Percentiles rank a stretch among this genome's conserved stretches.
phyloP scores from a whole-genome alignment of 805 yeast species.

The Saturnispora mendoncae region DNA sequence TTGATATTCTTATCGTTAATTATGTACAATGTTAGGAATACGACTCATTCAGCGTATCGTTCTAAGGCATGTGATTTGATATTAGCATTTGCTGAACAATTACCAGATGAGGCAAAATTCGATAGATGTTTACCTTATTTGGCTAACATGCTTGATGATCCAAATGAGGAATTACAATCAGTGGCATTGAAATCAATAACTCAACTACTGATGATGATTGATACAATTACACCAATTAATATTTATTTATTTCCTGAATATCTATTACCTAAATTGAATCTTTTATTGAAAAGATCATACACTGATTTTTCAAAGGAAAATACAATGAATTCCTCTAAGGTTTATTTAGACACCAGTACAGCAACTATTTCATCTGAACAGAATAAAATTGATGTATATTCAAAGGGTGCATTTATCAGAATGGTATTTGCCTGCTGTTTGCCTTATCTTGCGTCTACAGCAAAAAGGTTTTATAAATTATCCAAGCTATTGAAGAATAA shows the following conservation, averaged over 20 bases:
- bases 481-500: slow-evolving; percentile 38
- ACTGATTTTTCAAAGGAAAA: slow-evolving; percentile 11
- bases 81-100: slow-evolving; percentile 62
- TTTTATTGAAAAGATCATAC: slow-evolving; percentile 33
- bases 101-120: slow-evolving; percentile 74
- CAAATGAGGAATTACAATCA: slow-evolving; percentile 54
- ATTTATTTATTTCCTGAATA: slow-evolving; percentile 74
- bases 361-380: neutral
- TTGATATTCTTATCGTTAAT: slow-evolving; percentile 50
- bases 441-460: slow-evolving; percentile 60
- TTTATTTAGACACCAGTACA: slow-evolving; percentile 3
- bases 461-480: slow-evolving; percentile 57
- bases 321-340: neutral
- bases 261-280: slow-evolving; percentile 57
- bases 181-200: slow-evolving; percentile 58
- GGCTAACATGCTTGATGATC: slow-evolving; percentile 62
- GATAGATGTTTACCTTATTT: slow-evolving; percentile 82
- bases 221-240: slow-evolving; percentile 63
- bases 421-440: slow-evolving; percentile 64
- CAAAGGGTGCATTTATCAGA: slow-evolving; percentile 37
- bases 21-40: slow-evolving; percentile 51
- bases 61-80: slow-evolving; percentile 69
- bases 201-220: slow-evolving; percentile 56
- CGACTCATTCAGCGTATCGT: slow-evolving; percentile 50
- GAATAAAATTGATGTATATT: neutral